Conservation (phyloP, 164 flowering plant species). For the Vitis labrusca region DNA sequence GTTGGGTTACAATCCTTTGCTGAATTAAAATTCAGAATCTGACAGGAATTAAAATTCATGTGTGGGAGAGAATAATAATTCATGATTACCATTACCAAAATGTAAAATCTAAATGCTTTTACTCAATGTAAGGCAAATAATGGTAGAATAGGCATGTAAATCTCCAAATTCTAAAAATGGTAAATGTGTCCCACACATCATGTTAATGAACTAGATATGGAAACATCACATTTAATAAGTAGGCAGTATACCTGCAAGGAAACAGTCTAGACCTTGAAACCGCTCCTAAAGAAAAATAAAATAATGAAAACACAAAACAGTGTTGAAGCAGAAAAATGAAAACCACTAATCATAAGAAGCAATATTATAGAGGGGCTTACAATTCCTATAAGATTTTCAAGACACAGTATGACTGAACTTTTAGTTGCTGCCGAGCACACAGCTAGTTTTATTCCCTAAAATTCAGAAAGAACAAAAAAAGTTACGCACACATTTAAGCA, state of each 20-base stretch:
- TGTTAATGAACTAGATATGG: neutral
- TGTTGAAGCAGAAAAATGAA: neutral
- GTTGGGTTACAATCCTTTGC: no score
- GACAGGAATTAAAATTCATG: no score
- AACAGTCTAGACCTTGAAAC: conserved; percentile 87
- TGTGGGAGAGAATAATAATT: no score
- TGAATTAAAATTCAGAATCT: no score
- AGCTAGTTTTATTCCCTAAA: conserved; percentile 82
- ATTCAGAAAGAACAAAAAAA: neutral
- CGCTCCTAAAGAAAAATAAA: conserved; percentile 56
- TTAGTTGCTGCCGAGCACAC: conserved; percentile 99
- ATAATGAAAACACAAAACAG: neutral
- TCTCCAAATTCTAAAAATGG: no score
- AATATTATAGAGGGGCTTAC: conserved; percentile 35
- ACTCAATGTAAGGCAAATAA: no score
- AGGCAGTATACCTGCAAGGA: conserved; percentile 78
- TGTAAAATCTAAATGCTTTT: no score
- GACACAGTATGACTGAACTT: conserved; percentile 90
- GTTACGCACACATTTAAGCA: neutral
- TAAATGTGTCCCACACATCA: neutral
- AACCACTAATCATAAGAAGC: neutral
- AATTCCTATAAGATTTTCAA: conserved; percentile 87
- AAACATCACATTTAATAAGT: neutral
- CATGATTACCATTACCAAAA: no score
- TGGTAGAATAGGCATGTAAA: no score